phyloP scores from a whole-genome alignment of 2,329 filamentous ascomycete species.

The Colletotrichum sp. region DNA sequence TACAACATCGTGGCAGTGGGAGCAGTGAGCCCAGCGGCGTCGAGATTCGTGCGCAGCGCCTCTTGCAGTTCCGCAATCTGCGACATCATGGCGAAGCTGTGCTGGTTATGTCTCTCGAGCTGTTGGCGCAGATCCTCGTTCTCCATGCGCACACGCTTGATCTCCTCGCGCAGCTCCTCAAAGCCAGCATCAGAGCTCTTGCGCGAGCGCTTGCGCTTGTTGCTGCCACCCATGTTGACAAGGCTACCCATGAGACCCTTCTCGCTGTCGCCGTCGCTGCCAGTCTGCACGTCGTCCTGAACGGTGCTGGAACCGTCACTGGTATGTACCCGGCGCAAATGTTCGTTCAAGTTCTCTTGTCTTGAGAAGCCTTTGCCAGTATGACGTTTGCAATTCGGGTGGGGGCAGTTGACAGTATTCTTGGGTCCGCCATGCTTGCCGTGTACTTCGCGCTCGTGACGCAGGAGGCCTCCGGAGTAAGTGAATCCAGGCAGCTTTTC shows the following conservation, averaged over 20 bases:
- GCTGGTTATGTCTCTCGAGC: slow-evolving; percentile 52
- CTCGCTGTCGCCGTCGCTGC: slow-evolving; percentile 53
- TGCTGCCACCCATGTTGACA: slow-evolving; percentile 33
- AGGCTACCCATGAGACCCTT: slow-evolving; percentile 26
- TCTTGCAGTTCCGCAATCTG: slow-evolving; percentile 54
- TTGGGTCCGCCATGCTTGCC: slow-evolving; percentile 88
- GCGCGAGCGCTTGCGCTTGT: slow-evolving; percentile 52
- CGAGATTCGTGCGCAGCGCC: slow-evolving; percentile 35
- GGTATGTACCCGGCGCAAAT: slow-evolving; percentile 87
- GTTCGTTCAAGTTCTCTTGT: slow-evolving; percentile 93
- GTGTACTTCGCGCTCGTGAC: slow-evolving; percentile 94
- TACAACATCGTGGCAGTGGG: slow-evolving; percentile 48
- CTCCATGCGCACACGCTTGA: slow-evolving; percentile 71
- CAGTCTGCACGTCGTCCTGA: slow-evolving; percentile 39
- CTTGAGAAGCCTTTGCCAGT: slow-evolving; percentile 89
- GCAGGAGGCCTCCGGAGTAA: slow-evolving; percentile 86
- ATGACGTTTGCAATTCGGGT: slow-evolving; percentile 86
- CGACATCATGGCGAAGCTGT: slow-evolving; percentile 52
- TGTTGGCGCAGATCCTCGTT: slow-evolving; percentile 63
- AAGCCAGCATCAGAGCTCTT: slow-evolving; percentile 46
- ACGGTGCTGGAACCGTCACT: slow-evolving; percentile 45
- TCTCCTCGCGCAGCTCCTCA: slow-evolving; percentile 64
- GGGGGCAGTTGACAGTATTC: slow-evolving; percentile 86
- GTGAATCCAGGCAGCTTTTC: slow-evolving; percentile 94
- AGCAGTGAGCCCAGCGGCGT: slow-evolving; percentile 33